These are phyloP conservation scores for Vanrija humicola DNA, from an alignment of 1,284 basidiomycete species.

Conservation along the genomic window DNA sequence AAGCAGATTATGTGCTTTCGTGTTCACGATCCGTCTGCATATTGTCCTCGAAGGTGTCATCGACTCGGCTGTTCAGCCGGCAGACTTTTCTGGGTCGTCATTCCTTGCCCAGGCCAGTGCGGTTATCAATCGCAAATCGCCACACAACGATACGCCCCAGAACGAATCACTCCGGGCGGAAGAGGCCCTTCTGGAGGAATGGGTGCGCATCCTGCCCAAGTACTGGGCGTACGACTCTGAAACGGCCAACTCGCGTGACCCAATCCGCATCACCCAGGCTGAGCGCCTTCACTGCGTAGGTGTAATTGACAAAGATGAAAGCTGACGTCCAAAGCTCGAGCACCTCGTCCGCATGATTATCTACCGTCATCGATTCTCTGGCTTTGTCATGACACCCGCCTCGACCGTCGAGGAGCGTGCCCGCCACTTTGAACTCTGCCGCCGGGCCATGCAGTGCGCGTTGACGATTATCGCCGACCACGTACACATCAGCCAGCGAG, in stretches of 20 bases:
- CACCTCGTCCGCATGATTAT: conserved; percentile 71
- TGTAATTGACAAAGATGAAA: background rate
- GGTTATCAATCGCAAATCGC: conserved; percentile 43
- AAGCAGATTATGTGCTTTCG: conserved; percentile 73
- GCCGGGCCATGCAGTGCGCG: conserved; percentile 59
- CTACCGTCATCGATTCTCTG: conserved; percentile 51
- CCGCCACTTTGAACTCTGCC: conserved; percentile 46
- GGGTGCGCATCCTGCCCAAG: conserved; percentile 63
- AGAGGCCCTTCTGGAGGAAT: conserved; percentile 72
- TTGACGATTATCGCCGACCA: conserved; percentile 68
- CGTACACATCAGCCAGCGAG: conserved; percentile 67
- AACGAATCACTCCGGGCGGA: conserved; percentile 69
- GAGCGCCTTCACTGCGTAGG: conserved; percentile 67
- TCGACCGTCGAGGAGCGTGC: conserved; percentile 45
- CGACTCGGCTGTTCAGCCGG: conserved; percentile 52
- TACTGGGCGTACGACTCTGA: conserved; percentile 76
- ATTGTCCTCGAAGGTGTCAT: conserved; percentile 69
- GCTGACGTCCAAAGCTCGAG: conserved; percentile 53
- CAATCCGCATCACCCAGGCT: conserved; percentile 79
- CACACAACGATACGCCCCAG: conserved; percentile 17
- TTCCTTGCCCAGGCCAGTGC: conserved; percentile 50
- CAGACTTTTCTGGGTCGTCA: conserved; percentile 45
- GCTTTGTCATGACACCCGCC: conserved; percentile 48
- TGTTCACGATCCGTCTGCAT: conserved; percentile 67
- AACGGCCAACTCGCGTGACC: conserved; percentile 76